These are phyloP conservation scores for Pilaira anomala DNA, from an alignment of 192 early-diverging fungal genomes.

Conservation along the genomic window DNA sequence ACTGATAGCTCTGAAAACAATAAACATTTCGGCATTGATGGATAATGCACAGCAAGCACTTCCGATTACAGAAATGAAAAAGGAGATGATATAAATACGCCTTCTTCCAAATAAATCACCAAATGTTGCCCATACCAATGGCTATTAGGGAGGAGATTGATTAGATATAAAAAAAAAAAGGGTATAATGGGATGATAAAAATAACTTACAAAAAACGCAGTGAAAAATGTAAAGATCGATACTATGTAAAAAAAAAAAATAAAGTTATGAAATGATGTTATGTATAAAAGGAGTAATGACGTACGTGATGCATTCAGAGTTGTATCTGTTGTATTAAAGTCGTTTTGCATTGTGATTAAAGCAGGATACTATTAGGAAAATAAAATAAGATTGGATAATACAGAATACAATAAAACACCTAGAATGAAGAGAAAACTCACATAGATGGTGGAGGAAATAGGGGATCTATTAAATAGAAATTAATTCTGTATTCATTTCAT, in stretches of 20 bases:
- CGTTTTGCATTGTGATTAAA: constrained; percentile 27
- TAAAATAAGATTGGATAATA: background rate
- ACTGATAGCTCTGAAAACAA: constrained; percentile 28
- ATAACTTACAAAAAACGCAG: constrained; percentile 30
- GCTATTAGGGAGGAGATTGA: constrained; percentile 7
- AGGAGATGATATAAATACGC: constrained; percentile 26
- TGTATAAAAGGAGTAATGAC: background rate
- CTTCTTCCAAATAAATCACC: constrained; percentile 27
- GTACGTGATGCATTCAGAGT: constrained; percentile 32
- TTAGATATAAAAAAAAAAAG: no score
- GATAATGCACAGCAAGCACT: constrained; percentile 30
- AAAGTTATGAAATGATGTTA: background rate
- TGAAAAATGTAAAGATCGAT: constrained; percentile 30
- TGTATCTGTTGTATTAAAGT: constrained; percentile 25
- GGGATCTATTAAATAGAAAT: constrained; percentile 6
- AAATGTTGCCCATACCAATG: constrained; percentile 28
- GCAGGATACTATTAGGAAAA: constrained; percentile 23
- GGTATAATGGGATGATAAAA: no score
- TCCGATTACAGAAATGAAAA: constrained; percentile 21
- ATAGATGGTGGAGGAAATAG: constrained; percentile 25
- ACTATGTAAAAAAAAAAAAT: constrained; percentile 16
- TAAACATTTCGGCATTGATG: constrained; percentile 25
- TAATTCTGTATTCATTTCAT: no score
- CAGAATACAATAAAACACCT: background rate
- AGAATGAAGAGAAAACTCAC: constrained; percentile 2